Evolutionary conservation across 306 rosid species (phyloP).

Genomic region (Trichosanthes cucumerina): DNA sequence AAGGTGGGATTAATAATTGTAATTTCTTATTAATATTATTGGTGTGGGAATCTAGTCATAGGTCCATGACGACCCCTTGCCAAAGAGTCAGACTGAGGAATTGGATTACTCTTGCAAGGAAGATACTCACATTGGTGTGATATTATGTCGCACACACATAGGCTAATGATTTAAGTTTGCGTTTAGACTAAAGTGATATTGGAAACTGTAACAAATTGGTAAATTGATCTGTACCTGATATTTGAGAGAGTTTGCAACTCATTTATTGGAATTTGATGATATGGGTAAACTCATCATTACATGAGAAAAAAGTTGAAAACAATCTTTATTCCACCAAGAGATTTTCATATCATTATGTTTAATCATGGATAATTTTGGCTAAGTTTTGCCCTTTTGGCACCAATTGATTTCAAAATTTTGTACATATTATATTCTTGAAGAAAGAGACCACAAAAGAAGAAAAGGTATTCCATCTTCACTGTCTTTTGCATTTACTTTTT

Average conservation of each 20-base stretch:
- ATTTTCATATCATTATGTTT: background rate
- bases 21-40: background rate
- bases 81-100: too few relatives aligned
- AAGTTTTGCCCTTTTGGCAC: slow-evolving; percentile 36
- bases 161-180: too few relatives aligned
- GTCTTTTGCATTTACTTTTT: slow-evolving; percentile 16
- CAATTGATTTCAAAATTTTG: slow-evolving; percentile 17
- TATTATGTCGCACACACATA: too few relatives aligned
- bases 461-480: slow-evolving; percentile 25
- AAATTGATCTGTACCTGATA: background rate
- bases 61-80: too few relatives aligned
- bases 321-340: background rate
- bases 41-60: too few relatives aligned
- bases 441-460: background rate
- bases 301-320: background rate
- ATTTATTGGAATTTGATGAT: background rate
- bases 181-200: too few relatives aligned
- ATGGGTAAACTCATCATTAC: background rate
- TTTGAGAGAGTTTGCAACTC: background rate
- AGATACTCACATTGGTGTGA: too few relatives aligned
- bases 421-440: background rate
- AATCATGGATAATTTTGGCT: background rate
- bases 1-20: background rate
- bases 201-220: background rate
- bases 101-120: too few relatives aligned